Conservation (phyloP, 768 basidiomycete genomes). For the Mycena galopus region DNA sequence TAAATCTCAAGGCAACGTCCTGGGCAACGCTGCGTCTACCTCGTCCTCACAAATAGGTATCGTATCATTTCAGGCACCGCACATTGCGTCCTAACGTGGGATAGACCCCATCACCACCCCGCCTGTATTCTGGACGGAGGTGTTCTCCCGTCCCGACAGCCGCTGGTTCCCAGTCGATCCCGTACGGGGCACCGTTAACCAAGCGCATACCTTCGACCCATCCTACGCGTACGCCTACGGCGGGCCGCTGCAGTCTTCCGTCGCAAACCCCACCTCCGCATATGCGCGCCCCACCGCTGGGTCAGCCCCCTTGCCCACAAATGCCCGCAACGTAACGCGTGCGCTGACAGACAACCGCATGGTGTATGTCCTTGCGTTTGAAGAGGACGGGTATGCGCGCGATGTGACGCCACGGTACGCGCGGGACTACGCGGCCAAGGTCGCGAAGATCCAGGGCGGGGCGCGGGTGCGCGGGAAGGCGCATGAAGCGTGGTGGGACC, state of each 20-base stretch:
- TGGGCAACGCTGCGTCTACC: conserved; percentile 45
- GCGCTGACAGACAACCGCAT: conserved; percentile 78
- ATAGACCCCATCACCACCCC: conserved; percentile 74
- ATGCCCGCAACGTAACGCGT: conserved; percentile 45
- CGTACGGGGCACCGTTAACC: conserved; percentile 83
- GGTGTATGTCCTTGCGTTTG: conserved; percentile 93
- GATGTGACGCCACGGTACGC: conserved; percentile 95
- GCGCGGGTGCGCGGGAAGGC: conserved; percentile 59
- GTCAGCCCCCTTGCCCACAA: conserved; percentile 19
- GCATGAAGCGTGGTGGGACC: conserved; percentile 89
- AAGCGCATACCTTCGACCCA: conserved; percentile 86
- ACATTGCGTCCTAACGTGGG: not conserved
- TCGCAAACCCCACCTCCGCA: conserved; percentile 22
- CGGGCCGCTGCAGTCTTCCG: conserved; percentile 20
- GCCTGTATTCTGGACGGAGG: conserved; percentile 97
- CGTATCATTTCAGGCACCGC: not conserved
- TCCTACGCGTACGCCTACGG: conserved; percentile 47
- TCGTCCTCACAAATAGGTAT: conserved; percentile 14
- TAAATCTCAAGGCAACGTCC: conserved; percentile 63
- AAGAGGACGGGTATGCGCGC: conserved; percentile 93
- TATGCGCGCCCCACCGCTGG: conserved; percentile 21
- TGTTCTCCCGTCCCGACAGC: conserved; percentile 91
- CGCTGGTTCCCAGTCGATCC: conserved; percentile 97
- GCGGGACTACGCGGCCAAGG: conserved; percentile 81
- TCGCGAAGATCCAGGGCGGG: conserved; percentile 81